Conservation (phyloP, 345 rosid genomes). For the Angophora floribunda region DNA sequence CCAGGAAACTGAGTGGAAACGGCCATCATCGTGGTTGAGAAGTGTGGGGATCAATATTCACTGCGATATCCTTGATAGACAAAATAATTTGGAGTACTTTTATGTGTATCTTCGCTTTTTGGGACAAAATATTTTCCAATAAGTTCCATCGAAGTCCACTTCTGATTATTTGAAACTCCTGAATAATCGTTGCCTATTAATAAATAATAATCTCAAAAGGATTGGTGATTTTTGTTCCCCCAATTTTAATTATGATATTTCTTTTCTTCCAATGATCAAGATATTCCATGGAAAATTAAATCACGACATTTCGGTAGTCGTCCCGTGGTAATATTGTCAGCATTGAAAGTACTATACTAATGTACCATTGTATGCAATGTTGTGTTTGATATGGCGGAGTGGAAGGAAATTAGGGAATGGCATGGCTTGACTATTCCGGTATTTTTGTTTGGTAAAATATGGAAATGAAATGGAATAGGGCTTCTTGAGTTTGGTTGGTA, state of each 20-base stretch:
- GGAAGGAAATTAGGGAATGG: neutral
- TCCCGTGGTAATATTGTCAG: neutral
- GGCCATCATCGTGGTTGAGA: neutral
- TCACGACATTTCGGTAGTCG: neutral
- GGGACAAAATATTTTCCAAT: neutral
- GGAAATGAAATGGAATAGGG: neutral
- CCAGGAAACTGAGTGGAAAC: neutral
- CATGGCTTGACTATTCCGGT: neutral
- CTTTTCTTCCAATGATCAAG: neutral
- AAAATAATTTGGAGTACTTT: neutral
- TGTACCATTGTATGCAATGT: neutral
- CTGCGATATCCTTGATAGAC: neutral
- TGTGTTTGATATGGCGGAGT: neutral
- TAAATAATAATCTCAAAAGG: neutral
- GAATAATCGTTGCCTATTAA: neutral
- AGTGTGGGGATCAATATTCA: neutral
- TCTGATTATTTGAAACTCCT: neutral
- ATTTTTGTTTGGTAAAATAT: neutral
- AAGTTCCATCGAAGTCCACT: neutral
- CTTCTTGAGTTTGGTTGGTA: too few species aligned
- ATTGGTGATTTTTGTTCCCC: neutral
- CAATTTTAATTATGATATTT: neutral
- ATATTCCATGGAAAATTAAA: neutral
- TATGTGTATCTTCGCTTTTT: neutral
- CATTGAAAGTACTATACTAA: neutral